Percentiles rank a stretch among this genome's conserved stretches.
These are phyloP conservation scores for Megacollybia marginata DNA, from an alignment of 768 basidiomycete genomes.

Conservation along the genomic window DNA sequence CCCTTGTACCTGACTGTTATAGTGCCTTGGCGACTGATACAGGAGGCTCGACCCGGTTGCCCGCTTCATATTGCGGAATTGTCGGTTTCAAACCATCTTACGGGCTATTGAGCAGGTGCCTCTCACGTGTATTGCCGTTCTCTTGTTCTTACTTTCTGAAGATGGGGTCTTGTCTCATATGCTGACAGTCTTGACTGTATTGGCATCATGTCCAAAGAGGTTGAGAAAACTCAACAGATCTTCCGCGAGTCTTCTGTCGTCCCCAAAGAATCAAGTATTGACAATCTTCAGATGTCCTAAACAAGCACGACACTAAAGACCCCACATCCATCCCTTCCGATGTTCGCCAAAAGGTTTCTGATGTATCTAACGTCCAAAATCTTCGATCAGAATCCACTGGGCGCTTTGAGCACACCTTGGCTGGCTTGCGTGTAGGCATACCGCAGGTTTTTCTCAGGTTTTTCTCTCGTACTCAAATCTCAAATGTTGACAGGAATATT, in stretches of 20 bases:
- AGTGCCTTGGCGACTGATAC: constrained; percentile 94
- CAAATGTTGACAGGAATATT: constrained; percentile 54
- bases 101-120: constrained; percentile 77
- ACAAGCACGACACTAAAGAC: constrained; percentile 60
- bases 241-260: constrained; percentile 48
- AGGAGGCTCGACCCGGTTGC: constrained; percentile 88
- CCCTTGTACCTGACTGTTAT: not conserved
- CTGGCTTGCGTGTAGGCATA: constrained; percentile 64
- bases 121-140: constrained; percentile 9
- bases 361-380: not conserved
- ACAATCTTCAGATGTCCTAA: constrained; percentile 25
- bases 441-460: constrained; percentile 46
- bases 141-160: constrained; percentile 16
- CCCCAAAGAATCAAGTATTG: too few species aligned
- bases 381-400: not conserved
- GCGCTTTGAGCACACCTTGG: constrained; percentile 20
- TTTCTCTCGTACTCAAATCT: not conserved
- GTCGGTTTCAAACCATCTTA: constrained; percentile 94
- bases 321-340: constrained; percentile 56
- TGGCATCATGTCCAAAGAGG: constrained; percentile 62
- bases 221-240: constrained; percentile 40
- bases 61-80: constrained; percentile 90
- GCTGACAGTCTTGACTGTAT: constrained; percentile 96
- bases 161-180: constrained; percentile 88
- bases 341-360: constrained; percentile 19